Evolutionary conservation across 257 asterid genomes (phyloP).

Genomic region (Misopates orontium): DNA sequence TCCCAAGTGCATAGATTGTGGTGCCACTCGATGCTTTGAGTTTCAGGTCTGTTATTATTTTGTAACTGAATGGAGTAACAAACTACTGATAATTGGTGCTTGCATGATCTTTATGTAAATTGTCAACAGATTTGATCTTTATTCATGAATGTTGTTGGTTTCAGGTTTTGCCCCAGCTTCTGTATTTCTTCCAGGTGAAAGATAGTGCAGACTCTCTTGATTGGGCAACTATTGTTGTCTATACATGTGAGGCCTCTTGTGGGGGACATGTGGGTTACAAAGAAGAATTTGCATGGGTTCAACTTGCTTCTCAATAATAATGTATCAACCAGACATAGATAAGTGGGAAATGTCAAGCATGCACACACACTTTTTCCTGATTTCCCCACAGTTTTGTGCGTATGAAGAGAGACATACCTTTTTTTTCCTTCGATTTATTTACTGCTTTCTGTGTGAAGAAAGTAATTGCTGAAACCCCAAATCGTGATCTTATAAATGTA

Average conservation of each 20-base stretch:
- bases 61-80: too few relatives aligned
- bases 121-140: not conserved
- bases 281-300: constrained; percentile 92
- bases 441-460: too few relatives aligned
- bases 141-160: constrained; percentile 7
- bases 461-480: too few relatives aligned
- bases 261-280: constrained; percentile 52
- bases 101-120: not conserved
- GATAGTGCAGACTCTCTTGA: constrained; percentile 72
- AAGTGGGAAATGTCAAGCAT: too few relatives aligned
- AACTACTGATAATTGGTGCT: too few relatives aligned
- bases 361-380: too few relatives aligned
- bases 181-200: constrained; percentile 75
- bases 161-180: constrained; percentile 84
- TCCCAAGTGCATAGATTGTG: constrained; percentile 72
- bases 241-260: constrained; percentile 83
- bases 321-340: not conserved
- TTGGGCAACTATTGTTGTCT: constrained; percentile 85
- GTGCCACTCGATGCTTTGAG: constrained; percentile 62
- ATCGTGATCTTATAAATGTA: too few relatives aligned
- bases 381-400: too few relatives aligned
- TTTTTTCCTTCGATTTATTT: too few relatives aligned
- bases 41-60: constrained; percentile 63
- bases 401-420: too few relatives aligned
- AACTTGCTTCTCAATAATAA: constrained; percentile 53